phyloP scores from a whole-genome alignment of 192 early-diverging fungal genomes.

The Backusella sp. region DNA sequence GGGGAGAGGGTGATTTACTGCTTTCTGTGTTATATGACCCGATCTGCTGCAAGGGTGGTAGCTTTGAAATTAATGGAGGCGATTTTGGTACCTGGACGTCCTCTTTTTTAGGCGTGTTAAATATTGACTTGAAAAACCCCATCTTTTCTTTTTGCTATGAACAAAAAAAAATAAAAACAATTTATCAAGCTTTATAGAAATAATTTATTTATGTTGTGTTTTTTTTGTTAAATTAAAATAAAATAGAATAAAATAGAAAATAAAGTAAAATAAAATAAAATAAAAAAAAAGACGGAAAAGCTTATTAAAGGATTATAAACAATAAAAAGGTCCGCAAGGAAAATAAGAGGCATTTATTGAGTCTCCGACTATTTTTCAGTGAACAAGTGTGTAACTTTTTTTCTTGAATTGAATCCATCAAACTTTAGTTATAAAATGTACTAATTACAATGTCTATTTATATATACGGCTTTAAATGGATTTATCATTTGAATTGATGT shows the following conservation, averaged over 20 bases:
- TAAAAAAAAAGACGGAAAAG: neutral
- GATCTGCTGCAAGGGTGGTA: neutral
- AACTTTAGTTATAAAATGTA: neutral
- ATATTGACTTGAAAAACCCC: slow-evolving; percentile 22
- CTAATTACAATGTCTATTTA: neutral
- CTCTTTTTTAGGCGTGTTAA: slow-evolving; percentile 1
- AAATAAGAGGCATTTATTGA: neutral
- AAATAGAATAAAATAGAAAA: neutral
- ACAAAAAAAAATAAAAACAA: neutral
- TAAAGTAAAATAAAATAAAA: neutral
- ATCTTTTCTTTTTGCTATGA: neutral
- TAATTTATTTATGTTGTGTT: neutral
- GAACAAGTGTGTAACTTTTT: neutral
- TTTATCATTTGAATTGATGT: neutral
- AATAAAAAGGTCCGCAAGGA: neutral
- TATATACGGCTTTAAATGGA: neutral
- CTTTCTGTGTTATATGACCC: neutral
- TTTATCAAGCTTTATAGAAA: neutral
- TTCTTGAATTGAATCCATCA: neutral
- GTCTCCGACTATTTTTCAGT: neutral
- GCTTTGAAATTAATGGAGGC: neutral
- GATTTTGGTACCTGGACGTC: neutral
- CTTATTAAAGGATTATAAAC: neutral
- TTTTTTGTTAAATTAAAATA: neutral
- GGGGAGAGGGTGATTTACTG: slow-evolving; percentile 2